Base-by-base conservation (phyloP, 2,329 filamentous ascomycete genomes). In the Epichloe uncinata region DNA sequence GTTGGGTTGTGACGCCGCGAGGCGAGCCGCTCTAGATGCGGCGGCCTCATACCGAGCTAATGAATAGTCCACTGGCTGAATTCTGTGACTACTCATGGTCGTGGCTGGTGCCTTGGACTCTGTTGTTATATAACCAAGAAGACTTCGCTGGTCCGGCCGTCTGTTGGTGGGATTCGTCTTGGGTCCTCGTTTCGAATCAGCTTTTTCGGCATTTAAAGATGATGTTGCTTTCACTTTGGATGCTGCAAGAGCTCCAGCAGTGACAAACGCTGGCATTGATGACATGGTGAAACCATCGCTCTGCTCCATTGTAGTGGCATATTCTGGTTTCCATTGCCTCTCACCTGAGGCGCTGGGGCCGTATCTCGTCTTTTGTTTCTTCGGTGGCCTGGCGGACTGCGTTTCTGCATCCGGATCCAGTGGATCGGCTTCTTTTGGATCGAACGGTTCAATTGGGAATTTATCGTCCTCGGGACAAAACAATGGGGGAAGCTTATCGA, bases 391-490 rank as follows among this genome's bases (percentile, higher is more conserved):
- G 16, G 56, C 48, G 34, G 56, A 53, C 35, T 60, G 49, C 15
- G 52, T 53, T 3, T 51, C 54, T 15, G 47, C 45, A 12, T 57
- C 51, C 5, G 53, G 55, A 5, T 57, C 57, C 3, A 52, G 45
- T 7, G 52, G 57, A 41, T 54, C 62, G 41, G 45, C 50, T 38
- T 54, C 54, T 51, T 72, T 59, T 5, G 55, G 54, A 15, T 70
- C 64, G 20, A 75, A 71, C 4, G 84, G 84, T 45, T 84, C 79
- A 3, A 79, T 58, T 0, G 86, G 84, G 67, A 82, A 87, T 11
- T 75, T 61, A 54, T 85, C 77, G 61, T 93, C 87, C 57, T 86
- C 80, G 0, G 72, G 68, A 42, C 69, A 73, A 50, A 75, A 75
- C 65, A 82, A 73, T 20, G 66, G 61, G 75, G 75, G 73, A 40